phyloP scores from a whole-genome alignment of 768 basidiomycete species.

The Mycena capillaripes region DNA sequence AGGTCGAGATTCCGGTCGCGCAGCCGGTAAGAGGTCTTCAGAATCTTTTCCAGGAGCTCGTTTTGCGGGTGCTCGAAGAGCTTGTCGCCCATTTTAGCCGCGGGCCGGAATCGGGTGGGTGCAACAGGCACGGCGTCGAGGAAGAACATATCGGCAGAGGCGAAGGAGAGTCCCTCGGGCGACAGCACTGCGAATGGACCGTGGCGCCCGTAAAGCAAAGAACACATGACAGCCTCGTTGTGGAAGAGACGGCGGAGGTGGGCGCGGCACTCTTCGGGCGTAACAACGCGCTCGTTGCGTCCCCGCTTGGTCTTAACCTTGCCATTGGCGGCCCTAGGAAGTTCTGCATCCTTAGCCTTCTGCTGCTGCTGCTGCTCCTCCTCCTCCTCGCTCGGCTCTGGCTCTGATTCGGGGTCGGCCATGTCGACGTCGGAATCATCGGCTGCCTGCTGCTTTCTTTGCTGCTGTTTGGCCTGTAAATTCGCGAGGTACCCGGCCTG shows the following conservation, averaged over 20 bases:
- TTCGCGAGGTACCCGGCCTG: conserved; percentile 50
- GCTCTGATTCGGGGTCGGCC: conserved; percentile 58
- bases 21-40: conserved; percentile 84
- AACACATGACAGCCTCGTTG: conserved; percentile 87
- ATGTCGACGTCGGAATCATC: conserved; percentile 65
- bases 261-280: conserved; percentile 93
- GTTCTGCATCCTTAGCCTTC: conserved; percentile 48
- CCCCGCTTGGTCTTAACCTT: conserved; percentile 82
- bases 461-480: conserved; percentile 35
- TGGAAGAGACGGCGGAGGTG: conserved; percentile 91
- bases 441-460: conserved; percentile 36
- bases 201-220: conserved; percentile 92
- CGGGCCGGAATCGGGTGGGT: conserved; percentile 96
- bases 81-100: conserved; percentile 90
- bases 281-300: conserved; percentile 90
- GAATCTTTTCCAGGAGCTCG: conserved; percentile 84
- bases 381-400: conserved; percentile 46
- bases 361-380: conserved; percentile 55
- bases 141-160: conserved; percentile 97
- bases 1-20: conserved; percentile 83
- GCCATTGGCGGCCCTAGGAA: conserved; percentile 83
- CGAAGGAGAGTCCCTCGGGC: conserved; percentile 71
- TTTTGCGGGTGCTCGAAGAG: conserved; percentile 98
- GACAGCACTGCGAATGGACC: conserved; percentile 82
- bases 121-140: conserved; percentile 92